Evolutionary conservation across 148 eudicot genomes (phyloP).

Genomic region (Amaranthus palmeri): DNA sequence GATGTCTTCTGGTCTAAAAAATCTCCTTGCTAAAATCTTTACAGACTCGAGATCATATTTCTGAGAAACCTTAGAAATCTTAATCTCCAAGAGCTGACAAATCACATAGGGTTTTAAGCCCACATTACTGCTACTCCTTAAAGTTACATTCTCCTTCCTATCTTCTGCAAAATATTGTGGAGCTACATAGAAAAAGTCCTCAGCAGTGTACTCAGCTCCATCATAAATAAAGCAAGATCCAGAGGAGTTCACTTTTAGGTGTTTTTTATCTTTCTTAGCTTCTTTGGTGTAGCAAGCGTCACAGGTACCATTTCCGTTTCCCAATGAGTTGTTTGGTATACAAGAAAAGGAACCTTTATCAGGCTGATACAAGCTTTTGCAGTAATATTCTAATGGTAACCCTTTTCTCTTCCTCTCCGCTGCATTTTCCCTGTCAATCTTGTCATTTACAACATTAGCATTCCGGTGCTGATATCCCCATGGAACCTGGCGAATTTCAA

Average conservation of each 20-base stretch:
- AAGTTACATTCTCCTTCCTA: constrained; percentile 44
- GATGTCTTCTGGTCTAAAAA: constrained; percentile 85
- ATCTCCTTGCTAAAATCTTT: constrained; percentile 60
- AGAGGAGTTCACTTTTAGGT: constrained; percentile 48
- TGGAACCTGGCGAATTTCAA: constrained; percentile 49
- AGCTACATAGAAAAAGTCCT: constrained; percentile 70
- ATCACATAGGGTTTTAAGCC: constrained; percentile 86
- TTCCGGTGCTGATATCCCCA: constrained; percentile 84
- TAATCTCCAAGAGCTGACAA: constrained; percentile 68
- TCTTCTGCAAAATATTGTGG: constrained; percentile 52
- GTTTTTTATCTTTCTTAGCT: constrained; percentile 37
- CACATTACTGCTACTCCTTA: constrained; percentile 86
- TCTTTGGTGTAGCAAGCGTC: constrained; percentile 51
- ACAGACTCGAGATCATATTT: constrained; percentile 40
- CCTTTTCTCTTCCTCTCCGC: constrained; percentile 71
- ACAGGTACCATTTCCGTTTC: constrained; percentile 71
- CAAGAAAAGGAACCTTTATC: constrained; percentile 81
- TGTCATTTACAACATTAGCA: constrained; percentile 54
- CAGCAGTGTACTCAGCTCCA: constrained; percentile 56
- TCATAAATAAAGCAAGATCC: constrained; percentile 49
- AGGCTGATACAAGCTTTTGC: constrained; percentile 78
- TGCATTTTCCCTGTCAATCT: constrained; percentile 63
- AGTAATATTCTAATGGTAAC: constrained; percentile 70
- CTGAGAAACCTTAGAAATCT: constrained; percentile 38
- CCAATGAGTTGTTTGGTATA: constrained; percentile 47